Base-by-base conservation (phyloP, 257 asterid species). In the Ehretia macrophylla region DNA sequence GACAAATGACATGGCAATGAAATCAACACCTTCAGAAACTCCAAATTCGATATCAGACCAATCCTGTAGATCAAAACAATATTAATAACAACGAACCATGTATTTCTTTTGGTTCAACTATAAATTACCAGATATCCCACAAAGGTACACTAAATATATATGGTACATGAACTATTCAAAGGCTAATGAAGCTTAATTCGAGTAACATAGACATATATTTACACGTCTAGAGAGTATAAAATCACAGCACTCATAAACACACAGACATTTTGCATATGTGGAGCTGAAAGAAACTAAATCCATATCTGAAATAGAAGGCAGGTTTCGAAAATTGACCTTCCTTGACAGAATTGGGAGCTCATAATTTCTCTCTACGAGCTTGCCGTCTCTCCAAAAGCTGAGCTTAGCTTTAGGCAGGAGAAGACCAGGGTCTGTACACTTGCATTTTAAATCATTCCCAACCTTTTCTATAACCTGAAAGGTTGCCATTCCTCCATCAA, bases 401-500 rank as follows among this genome's bases (percentile, higher is more conserved):
- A 88, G 61, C 62, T 85, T 85, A 45, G 94, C 95, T 18, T 87
- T 86, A 4, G 97, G 94, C 69, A 85, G 79, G 59, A 88, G 77
- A 55, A 85, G 65, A 67, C 97, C 97, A 39, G 95, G 75, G 65
- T 84, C 95, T 0, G 83, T 80, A 77, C 97, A 89, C 79, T 80
- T 78, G 75, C 95, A 82, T 14, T 85, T 75, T 73, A 86, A 70
- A 71, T 81, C 91, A 19, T 77, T 75, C 50, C 94, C 97, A n/a
- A 80, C 68, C 67, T 75, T 89, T 40, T 86, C 89, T 0, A 77
- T 58, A 54, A 89, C 94, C 68, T 86, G 79, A 56, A 89, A 89
- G 5, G 86, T 86, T 10, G 89, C 87, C 94, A 89, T 89, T 72
- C 97, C 97, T 64, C 95, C 97, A 67, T 88, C 97, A 60, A 85